phyloP scores from a whole-genome alignment of 768 basidiomycete species.

The Holtermannia corniformis region DNA sequence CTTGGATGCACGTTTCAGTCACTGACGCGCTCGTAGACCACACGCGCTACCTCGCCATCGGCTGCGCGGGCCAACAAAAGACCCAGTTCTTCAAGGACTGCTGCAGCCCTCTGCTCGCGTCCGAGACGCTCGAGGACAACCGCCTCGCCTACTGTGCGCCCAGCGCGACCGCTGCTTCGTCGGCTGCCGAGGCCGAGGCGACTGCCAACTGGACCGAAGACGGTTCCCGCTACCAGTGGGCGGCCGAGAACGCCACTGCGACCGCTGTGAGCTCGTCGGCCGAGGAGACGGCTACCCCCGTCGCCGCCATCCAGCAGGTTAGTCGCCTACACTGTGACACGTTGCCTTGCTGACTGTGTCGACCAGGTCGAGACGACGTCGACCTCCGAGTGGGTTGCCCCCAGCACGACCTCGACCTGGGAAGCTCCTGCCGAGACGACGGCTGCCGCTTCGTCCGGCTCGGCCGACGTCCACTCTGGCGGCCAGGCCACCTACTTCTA shows the following conservation, averaged over 20 bases:
- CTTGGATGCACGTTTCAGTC: background rate
- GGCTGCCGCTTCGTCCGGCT: slow-evolving; percentile 15
- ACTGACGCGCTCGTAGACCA: slow-evolving; percentile 43
- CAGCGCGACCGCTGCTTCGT: slow-evolving; percentile 9
- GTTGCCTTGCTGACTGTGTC: slow-evolving; percentile 12
- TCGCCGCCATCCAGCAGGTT: no score
- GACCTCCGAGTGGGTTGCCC: slow-evolving; percentile 6
- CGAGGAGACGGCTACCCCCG: slow-evolving; percentile 16
- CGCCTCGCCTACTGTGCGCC: slow-evolving; percentile 53
- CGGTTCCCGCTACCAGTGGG: background rate
- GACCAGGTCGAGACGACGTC: slow-evolving; percentile 4
- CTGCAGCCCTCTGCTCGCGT: slow-evolving; percentile 62
- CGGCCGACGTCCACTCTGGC: slow-evolving; percentile 22
- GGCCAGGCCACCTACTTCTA: slow-evolving; percentile 51
- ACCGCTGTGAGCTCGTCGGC: no score
- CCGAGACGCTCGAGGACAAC: slow-evolving; percentile 46
- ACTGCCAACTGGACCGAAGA: slow-evolving; percentile 13
- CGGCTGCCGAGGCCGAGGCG: background rate
- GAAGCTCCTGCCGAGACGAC: slow-evolving; percentile 10
- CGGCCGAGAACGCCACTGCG: slow-evolving; percentile 13
- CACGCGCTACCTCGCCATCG: slow-evolving; percentile 53
- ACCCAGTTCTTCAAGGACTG: slow-evolving; percentile 54
- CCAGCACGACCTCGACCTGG: no score
- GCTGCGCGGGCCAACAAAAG: slow-evolving; percentile 46
- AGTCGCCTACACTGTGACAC: no score